Conservation (phyloP, 78 protist species). For the Cavenderia fasciculata region DNA sequence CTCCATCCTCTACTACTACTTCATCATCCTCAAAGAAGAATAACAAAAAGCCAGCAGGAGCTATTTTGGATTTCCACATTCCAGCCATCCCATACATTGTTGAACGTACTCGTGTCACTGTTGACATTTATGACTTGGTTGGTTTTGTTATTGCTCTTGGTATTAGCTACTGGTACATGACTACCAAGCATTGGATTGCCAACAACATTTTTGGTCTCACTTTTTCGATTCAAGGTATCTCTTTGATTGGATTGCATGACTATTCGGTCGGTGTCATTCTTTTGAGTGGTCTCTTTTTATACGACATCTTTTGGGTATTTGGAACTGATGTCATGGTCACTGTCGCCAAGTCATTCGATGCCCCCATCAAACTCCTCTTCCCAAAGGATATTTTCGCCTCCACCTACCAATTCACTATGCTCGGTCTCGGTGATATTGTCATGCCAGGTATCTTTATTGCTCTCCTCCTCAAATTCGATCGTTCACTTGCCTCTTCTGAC, state of each 20-base stretch:
- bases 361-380: conserved; percentile 94
- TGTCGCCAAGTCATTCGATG: conserved; percentile 94
- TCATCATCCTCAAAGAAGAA: not conserved
- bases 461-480: conserved; percentile 88
- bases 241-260: conserved; percentile 12
- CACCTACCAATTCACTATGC: conserved; percentile 87
- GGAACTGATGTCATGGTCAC: conserved; percentile 96
- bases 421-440: conserved; percentile 98
- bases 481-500: not conserved
- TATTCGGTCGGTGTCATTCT: conserved; percentile 79
- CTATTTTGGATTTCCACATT: conserved; percentile 10
- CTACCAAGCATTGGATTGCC: conserved; percentile 90
- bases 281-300: conserved; percentile 92
- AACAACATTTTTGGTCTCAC: conserved; percentile 90
- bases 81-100: conserved; percentile 9
- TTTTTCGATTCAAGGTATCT: conserved; percentile 81
- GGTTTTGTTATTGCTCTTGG: conserved; percentile 1
- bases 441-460: conserved; percentile 95
- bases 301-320: conserved; percentile 97
- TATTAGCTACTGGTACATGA: conserved; percentile 34
- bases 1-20: too few relatives aligned
- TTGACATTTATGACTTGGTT: conserved; percentile 42
- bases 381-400: conserved; percentile 85
- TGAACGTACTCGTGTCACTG: not conserved
- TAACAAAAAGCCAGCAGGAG: not conserved